A percentile compares a stretch with the other conserved stretches of the same genome.
These are phyloP conservation scores for Gnetum montanum DNA, from an alignment of 75 land plant species.

Conservation along the genomic window DNA sequence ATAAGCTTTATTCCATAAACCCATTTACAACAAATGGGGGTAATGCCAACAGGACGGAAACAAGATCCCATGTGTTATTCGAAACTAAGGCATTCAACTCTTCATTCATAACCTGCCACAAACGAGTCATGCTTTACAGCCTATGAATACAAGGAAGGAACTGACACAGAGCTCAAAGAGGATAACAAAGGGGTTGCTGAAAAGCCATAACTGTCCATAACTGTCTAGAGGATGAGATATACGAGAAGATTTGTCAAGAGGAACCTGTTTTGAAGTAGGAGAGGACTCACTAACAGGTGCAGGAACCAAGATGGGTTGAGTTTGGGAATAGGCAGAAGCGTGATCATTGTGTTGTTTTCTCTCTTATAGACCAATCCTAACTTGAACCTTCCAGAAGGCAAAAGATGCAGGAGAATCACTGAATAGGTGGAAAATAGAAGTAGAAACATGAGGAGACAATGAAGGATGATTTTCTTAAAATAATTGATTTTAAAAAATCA, in stretches of 20 bases:
- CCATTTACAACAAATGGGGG: background rate
- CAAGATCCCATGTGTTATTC: background rate
- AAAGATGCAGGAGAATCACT: background rate
- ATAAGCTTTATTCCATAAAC: background rate
- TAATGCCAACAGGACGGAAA: background rate
- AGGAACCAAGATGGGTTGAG: background rate
- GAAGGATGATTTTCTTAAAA: background rate
- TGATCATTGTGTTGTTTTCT: background rate
- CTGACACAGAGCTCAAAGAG: background rate
- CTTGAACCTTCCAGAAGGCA: too few species aligned
- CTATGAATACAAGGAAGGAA: background rate
- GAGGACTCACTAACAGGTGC: background rate
- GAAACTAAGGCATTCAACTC: background rate
- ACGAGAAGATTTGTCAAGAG: background rate
- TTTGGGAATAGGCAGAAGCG: background rate
- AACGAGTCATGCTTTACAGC: background rate
- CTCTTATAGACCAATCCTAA: background rate
- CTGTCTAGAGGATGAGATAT: background rate
- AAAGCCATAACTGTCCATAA: background rate
- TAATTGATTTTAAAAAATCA: background rate
- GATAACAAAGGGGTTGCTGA: background rate
- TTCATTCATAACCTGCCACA: background rate
- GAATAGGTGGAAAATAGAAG: background rate
- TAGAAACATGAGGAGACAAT: background rate
- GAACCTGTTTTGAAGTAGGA: background rate